These are phyloP conservation scores for Diaporthe helianthi DNA, from an alignment of 2,329 filamentous ascomycete genomes.

Conservation along the genomic window DNA sequence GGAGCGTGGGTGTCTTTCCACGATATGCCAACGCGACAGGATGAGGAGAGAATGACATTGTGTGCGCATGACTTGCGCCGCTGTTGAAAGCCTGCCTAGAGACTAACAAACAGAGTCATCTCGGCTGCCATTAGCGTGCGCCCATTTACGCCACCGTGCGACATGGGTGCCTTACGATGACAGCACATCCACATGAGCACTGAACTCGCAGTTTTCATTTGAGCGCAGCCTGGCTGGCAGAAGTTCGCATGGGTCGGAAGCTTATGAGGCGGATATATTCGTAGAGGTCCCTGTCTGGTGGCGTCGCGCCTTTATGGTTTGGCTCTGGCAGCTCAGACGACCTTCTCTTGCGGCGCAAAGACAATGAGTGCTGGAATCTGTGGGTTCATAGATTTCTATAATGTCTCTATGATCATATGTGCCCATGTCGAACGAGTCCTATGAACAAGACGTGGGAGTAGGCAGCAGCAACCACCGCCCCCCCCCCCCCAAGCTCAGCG, in stretches of 20 bases:
- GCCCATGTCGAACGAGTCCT: neutral
- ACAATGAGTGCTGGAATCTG: neutral
- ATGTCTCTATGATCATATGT: constrained; percentile 10
- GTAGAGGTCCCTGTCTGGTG: neutral
- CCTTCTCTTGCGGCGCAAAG: neutral
- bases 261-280: neutral
- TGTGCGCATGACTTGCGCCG: neutral
- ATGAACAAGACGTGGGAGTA: neutral
- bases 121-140: neutral
- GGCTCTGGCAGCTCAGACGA: neutral
- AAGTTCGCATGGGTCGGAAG: neutral
- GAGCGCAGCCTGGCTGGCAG: neutral
- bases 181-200: too few relatives aligned
- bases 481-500: neutral
- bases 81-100: constrained; percentile 2
- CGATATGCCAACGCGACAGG: neutral
- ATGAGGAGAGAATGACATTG: neutral
- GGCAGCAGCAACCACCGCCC: neutral
- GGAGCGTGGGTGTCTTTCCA: neutral
- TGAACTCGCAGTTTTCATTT: neutral
- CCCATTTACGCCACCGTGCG: neutral
- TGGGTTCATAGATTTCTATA: neutral
- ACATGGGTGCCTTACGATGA: neutral
- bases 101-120: neutral
- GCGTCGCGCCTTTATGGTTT: too few relatives aligned